Base-by-base conservation (phyloP, 805 yeast species). In the Maudiozyma turicensis region DNA sequence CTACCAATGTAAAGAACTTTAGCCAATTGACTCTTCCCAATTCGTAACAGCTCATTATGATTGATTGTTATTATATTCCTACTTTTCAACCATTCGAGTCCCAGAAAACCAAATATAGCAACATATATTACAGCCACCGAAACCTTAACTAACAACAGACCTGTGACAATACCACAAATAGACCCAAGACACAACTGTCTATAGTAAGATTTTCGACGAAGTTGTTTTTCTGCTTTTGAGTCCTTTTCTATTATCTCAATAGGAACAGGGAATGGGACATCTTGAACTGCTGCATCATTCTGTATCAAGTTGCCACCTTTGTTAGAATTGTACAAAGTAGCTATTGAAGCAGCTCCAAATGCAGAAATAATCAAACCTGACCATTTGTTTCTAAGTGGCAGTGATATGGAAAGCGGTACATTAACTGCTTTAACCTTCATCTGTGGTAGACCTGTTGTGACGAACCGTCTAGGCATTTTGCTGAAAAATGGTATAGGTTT, bases 121-220 rank as follows among this genome's bases (percentile, higher is more conserved):
- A 56, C 30, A 45, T 57, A 61, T 13, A 60, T 55, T 28, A 59
- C 46, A n/a, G 54, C 34, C 2, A 57, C 52, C 2, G 65, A 61
- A 3, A 63, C 47, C 46, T 61, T 61, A n/a, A 59, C 61, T 15
- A 63, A 51, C 1, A 60, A 48, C 7, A 61, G 51, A 8, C 65
- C 67, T n/a, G 52, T 45, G 20, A 56, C 53, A 2, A 63, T 47
- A 6, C 67, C 67, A 11, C 56, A 43, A 6, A 63, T 52, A 2
- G 67, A 63, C 8, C 67, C 67, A 5, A 58, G 44, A 44, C 64
- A 60, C 26, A 63, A 50, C 46, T 63, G 65, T 31, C 55, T 54
- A 45, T 63, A 60, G 20, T 33, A 42, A 1, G 32, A 34, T n/a
- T 45, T 50, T 32, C 55, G 47, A 7, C 43, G 44, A 10, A 32